phyloP scores from a whole-genome alignment of 1,284 basidiomycete species.

The Anthracocystis setariae region DNA sequence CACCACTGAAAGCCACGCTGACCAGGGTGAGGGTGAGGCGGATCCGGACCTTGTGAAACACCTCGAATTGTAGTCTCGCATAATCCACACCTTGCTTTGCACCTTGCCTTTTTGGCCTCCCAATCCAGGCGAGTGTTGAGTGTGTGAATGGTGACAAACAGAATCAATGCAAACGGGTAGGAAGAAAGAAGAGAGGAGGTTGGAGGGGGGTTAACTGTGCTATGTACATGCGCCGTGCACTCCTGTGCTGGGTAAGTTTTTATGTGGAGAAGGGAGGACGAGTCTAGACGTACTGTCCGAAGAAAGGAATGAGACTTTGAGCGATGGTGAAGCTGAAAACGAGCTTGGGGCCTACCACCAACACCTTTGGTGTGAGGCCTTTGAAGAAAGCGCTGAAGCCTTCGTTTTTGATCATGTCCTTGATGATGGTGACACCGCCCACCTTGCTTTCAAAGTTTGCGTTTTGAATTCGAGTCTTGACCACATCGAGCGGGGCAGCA shows the following conservation, averaged over 20 bases:
- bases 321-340: constrained; percentile 98
- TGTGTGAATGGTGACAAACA: too few species aligned
- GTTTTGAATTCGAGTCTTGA: constrained; percentile 91
- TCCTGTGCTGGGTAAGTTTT: too few species aligned
- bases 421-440: constrained; percentile 83
- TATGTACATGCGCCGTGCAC: too few species aligned
- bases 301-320: constrained; percentile 92
- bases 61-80: constrained; percentile 17
- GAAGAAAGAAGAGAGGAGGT: background rate
- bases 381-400: constrained; percentile 92
- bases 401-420: constrained; percentile 88
- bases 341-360: constrained; percentile 96
- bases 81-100: too few species aligned
- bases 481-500: constrained; percentile 92
- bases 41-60: constrained; percentile 7
- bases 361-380: constrained; percentile 81
- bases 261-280: background rate
- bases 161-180: too few species aligned
- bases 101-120: too few species aligned
- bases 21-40: background rate
- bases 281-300: constrained; percentile 73
- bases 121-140: too few species aligned
- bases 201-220: background rate
- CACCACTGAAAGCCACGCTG: background rate
- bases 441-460: constrained; percentile 93